A percentile compares a stretch with the other conserved stretches of the same genome.
These are phyloP conservation scores for Ceratobasidium sp. DNA, from an alignment of 1,284 basidiomycete genomes.

Conservation along the genomic window DNA sequence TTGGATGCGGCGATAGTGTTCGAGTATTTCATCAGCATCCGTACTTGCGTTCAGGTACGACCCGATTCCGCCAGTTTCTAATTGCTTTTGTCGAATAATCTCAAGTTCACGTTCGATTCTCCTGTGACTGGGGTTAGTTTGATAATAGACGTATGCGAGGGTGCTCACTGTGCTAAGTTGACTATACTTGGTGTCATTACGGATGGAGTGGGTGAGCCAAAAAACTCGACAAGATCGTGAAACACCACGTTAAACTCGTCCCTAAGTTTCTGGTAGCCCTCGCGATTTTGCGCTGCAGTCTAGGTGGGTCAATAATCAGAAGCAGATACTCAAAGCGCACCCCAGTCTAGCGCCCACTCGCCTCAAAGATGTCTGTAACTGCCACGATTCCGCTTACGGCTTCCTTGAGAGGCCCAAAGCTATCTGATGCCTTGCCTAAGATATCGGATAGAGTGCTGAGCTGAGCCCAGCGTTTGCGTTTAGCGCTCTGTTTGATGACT, in stretches of 20 bases:
- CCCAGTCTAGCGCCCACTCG: neutral
- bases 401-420: slow-evolving; percentile 6
- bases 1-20: slow-evolving; percentile 12
- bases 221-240: neutral
- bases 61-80: too few relatives aligned
- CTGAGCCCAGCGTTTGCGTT: neutral
- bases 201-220: neutral
- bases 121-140: neutral
- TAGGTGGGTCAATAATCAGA: neutral
- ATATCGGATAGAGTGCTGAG: neutral
- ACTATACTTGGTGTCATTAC: neutral
- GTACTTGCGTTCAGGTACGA: neutral
- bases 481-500: neutral
- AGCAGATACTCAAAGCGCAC: neutral
- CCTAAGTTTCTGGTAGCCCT: neutral
- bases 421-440: neutral
- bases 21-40: slow-evolving; percentile 3
- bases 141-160: too few relatives aligned
- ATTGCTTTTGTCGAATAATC: neutral
- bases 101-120: neutral
- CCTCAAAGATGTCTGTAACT: neutral
- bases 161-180: neutral
- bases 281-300: neutral
- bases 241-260: neutral
- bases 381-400: neutral